These are phyloP conservation scores for Geotrichum aggregatum DNA, from an alignment of 1,139 yeast genomes.

Conservation along the genomic window DNA sequence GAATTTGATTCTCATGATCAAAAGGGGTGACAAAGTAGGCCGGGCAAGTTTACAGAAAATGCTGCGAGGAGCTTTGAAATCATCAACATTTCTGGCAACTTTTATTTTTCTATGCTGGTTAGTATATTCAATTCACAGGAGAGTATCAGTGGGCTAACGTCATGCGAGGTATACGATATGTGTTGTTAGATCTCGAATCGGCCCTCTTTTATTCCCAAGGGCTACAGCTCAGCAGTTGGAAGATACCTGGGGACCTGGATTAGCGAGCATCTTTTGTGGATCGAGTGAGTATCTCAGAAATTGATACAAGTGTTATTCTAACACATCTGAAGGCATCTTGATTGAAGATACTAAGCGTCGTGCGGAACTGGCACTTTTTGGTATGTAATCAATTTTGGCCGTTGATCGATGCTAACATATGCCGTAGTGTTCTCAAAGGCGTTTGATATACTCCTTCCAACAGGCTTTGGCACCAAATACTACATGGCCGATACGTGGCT, in stretches of 20 bases:
- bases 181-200: conserved; percentile 38
- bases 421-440: conserved; percentile 18
- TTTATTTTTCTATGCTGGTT: conserved; percentile 42
- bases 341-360: conserved; percentile 41
- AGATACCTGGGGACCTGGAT: conserved; percentile 38
- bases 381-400: conserved; percentile 17
- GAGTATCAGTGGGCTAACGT: background rate
- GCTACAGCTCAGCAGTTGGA: conserved; percentile 37
- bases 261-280: conserved; percentile 41
- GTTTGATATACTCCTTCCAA: conserved; percentile 15
- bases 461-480: conserved; percentile 11
- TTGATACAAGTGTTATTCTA: background rate
- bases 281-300: conserved; percentile 30
- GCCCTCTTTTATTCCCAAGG: conserved; percentile 35
- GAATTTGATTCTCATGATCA: conserved; percentile 26
- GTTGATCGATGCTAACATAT: background rate
- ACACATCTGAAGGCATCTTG: conserved; percentile 27
- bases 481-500: conserved; percentile 1
- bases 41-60: conserved; percentile 7
- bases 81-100: conserved; percentile 42
- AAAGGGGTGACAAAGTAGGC: conserved; percentile 19
- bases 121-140: background rate
- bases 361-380: conserved; percentile 44
- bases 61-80: conserved; percentile 32
- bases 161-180: conserved; percentile 38